Base-by-base conservation (phyloP, 768 basidiomycete genomes). In the Boletus fagicola region DNA sequence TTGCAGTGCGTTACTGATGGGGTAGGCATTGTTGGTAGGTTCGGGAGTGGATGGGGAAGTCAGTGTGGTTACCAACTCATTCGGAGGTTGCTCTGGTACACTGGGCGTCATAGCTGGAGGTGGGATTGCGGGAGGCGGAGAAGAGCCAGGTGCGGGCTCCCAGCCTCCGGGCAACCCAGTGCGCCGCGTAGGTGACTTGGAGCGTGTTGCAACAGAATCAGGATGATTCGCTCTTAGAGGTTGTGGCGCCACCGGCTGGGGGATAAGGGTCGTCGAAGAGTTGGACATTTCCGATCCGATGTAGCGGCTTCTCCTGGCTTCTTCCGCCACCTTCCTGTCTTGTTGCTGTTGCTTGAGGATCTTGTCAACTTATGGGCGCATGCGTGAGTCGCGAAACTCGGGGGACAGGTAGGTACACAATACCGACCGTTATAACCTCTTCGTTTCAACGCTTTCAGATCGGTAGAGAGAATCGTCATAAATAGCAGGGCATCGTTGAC, bases 401-500 rank as follows among this genome's bases (percentile, higher is more conserved):
- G 22, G 26, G 13, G 15, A 33, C 2, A 49, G 13, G 11, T 56
- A 38, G 35, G 15, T 58, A 43, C 40, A 33, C 43, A 10, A 45
- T 13, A 65, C 76, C 5, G 61, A 89, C 91, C 88, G 64, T 94
- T 92, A 68, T 92, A 95, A 6, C 93, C 94, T 60, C 93, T 78
- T 39, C 93, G 77, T 65, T 86, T 87, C 60, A 97, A 71, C 3
- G 92, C 85, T 57, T 84, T 82, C 40, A 98, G 74, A 61, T 95
- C 92, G 0, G 95, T 98, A 0, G 93, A 92, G 18, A 99, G 79
- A 52, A 99, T 92, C 0, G 94, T 97, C 83, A 92, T 90, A 62
- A 98, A 88, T 9, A 98, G 70, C 8, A 99, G 77, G 0, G 90
- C 84, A 68, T 99, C 96, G 66, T 94, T 92, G 26, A 87, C 83